These are phyloP conservation scores for Leptographium galeiforme DNA, from an alignment of 2,329 filamentous ascomycete genomes.

Conservation along the genomic window DNA sequence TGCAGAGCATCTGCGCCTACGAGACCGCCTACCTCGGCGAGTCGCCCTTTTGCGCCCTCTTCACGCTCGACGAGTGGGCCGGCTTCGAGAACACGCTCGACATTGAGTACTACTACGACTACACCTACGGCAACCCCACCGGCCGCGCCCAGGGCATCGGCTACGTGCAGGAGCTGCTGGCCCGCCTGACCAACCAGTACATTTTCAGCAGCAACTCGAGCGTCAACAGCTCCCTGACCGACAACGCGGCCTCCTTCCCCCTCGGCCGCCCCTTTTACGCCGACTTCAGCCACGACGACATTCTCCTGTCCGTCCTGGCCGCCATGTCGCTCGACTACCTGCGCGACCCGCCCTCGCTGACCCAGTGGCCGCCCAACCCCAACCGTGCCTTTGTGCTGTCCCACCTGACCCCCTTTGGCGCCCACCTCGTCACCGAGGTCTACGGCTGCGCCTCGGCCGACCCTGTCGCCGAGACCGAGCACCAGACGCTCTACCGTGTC, in stretches of 20 bases:
- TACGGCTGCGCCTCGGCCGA: constrained; percentile 31
- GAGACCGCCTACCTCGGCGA: constrained; percentile 34
- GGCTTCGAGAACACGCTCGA: constrained; percentile 40
- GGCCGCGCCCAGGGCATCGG: constrained; percentile 39
- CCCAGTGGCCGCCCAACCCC: constrained; percentile 25
- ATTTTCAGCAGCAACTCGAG: constrained; percentile 33
- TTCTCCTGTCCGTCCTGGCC: constrained; percentile 33
- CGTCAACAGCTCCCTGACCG: constrained; percentile 34
- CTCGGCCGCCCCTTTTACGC: constrained; percentile 34
- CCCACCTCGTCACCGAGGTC: constrained; percentile 39
- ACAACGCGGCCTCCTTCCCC: constrained; percentile 31
- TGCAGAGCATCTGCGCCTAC: constrained; percentile 41
- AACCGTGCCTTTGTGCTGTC: constrained; percentile 34
- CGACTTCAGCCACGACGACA: constrained; percentile 40
- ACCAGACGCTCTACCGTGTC: constrained; percentile 27
- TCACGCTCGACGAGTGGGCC: constrained; percentile 40
- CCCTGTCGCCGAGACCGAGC: constrained; percentile 24
- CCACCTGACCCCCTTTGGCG: constrained; percentile 40
- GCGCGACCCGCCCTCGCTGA: constrained; percentile 29
- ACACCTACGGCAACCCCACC: constrained; percentile 31
- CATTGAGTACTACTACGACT: constrained; percentile 35
- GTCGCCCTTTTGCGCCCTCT: constrained; percentile 38
- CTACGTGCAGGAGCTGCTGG: constrained; percentile 37
- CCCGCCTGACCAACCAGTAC: constrained; percentile 30
- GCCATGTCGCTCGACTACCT: constrained; percentile 42